Conservation (phyloP, 441 rosid species). For the Corymbia calophylla region DNA sequence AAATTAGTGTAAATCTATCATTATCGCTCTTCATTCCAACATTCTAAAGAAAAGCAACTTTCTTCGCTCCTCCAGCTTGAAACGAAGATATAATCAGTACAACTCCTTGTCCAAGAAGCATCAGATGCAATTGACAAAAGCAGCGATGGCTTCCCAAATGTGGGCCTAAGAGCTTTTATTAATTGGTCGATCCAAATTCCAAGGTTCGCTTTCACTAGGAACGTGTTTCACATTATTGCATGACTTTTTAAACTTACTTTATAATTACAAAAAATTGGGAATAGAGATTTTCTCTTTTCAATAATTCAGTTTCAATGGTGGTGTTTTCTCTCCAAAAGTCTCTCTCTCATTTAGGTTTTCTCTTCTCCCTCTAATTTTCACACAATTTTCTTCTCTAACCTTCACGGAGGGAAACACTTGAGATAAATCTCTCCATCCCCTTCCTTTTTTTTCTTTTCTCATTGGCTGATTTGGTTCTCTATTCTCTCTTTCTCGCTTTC, state of each 20-base stretch:
- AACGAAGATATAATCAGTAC: background rate
- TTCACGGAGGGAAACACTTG: too few species aligned
- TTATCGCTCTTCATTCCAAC: background rate
- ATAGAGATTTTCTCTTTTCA: background rate
- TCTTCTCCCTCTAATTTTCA: too few species aligned
- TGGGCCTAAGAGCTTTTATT: background rate
- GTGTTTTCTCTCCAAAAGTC: background rate
- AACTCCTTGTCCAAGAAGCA: background rate
- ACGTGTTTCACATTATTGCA: background rate
- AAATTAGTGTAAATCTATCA: background rate
- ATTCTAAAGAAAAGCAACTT: background rate
- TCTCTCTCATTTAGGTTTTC: too few species aligned
- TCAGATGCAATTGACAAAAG: background rate
- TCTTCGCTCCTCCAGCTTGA: background rate
- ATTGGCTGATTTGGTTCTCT: too few species aligned
- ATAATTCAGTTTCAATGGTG: background rate
- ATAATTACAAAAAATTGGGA: background rate
- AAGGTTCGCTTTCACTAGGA: background rate
- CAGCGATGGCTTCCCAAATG: background rate
- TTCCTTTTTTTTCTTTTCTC: too few species aligned
- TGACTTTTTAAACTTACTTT: background rate
- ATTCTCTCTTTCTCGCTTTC: too few species aligned
- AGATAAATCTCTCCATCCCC: too few species aligned
- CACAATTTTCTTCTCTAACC: too few species aligned
- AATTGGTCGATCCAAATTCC: background rate